These are phyloP conservation scores for Mycena crocata DNA, from an alignment of 768 basidiomycete genomes.

Conservation along the genomic window DNA sequence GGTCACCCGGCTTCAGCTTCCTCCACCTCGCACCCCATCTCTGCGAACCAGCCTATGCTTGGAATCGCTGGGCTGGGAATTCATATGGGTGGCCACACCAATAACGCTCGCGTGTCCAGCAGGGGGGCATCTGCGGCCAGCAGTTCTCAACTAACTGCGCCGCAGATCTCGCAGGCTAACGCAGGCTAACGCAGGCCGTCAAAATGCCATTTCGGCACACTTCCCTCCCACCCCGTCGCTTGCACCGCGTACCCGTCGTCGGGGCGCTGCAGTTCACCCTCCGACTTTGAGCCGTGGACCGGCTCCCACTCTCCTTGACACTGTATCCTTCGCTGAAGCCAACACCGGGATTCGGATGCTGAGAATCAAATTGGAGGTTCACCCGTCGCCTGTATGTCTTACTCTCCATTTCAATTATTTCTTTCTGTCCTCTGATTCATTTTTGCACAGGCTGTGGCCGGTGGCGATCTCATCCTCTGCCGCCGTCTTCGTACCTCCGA, in stretches of 20 bases:
- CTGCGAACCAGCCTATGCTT: slow-evolving; percentile 3
- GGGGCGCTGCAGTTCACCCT: neutral
- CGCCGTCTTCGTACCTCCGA: neutral
- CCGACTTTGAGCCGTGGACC: slow-evolving; percentile 7
- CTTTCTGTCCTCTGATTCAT: neutral
- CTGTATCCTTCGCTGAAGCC: neutral
- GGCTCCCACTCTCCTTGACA: slow-evolving; percentile 12
- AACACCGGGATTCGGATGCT: slow-evolving; percentile 1
- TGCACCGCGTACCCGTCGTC: neutral
- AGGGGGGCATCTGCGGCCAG: neutral
- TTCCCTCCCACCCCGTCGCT: neutral
- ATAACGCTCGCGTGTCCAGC: slow-evolving; percentile 7
- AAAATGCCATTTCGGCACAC: slow-evolving; percentile 1
- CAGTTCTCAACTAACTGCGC: neutral
- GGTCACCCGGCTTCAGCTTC: slow-evolving; percentile 1
- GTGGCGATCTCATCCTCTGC: neutral
- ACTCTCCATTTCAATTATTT: neutral
- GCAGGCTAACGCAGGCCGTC: neutral
- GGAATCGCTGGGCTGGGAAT: slow-evolving; percentile 14
- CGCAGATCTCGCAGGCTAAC: slow-evolving; percentile 7
- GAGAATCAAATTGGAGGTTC: neutral
- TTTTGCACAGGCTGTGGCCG: neutral
- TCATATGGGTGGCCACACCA: slow-evolving; percentile 3
- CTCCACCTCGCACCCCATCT: neutral
- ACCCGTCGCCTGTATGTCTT: neutral